phyloP scores from a whole-genome alignment of 176 grass and related monocot species.

The Ananas comosus region DNA sequence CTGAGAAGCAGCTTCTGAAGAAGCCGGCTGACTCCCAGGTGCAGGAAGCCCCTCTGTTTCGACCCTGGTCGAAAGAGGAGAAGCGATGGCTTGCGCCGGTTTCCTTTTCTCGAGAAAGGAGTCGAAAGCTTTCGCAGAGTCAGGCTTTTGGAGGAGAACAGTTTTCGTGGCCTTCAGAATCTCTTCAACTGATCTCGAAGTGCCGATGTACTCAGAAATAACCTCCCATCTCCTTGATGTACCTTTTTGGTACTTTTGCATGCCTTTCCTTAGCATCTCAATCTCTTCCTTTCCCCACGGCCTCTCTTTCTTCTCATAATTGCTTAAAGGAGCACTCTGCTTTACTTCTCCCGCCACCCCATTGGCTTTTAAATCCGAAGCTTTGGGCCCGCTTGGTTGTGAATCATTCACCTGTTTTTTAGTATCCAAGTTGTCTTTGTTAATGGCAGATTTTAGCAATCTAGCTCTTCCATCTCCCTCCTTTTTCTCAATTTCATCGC shows the following conservation, averaged over 20 bases:
- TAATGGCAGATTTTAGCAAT: slow-evolving; percentile 39
- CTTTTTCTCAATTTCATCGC: slow-evolving; percentile 57
- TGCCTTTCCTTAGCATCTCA: slow-evolving; percentile 89
- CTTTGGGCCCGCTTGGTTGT: slow-evolving; percentile 23
- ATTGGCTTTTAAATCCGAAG: neutral
- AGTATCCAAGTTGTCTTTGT: slow-evolving; percentile 28
- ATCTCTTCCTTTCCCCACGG: slow-evolving; percentile 87
- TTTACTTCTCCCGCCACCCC: slow-evolving; percentile 2
- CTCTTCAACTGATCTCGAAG: slow-evolving; percentile 74
- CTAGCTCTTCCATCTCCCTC: slow-evolving; percentile 44
- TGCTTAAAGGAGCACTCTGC: slow-evolving; percentile 23
- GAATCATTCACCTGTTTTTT: slow-evolving; percentile 30
- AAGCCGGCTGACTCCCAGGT: slow-evolving; percentile 22
- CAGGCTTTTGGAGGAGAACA: slow-evolving; percentile 89
- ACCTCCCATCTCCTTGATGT: slow-evolving; percentile 90
- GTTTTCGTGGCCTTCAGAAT: slow-evolving; percentile 94
- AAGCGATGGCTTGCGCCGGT: slow-evolving; percentile 53
- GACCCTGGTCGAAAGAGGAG: slow-evolving; percentile 62
- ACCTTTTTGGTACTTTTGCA: slow-evolving; percentile 93
- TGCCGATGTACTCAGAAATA: slow-evolving; percentile 88
- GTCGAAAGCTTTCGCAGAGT: slow-evolving; percentile 90
- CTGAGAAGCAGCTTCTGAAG: slow-evolving; percentile 20
- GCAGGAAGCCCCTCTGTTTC: slow-evolving; percentile 26
- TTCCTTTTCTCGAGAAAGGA: slow-evolving; percentile 98
- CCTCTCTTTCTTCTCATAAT: slow-evolving; percentile 78